Evolutionary conservation across 495 filamentous ascomycete species (phyloP).

Genomic region (Hyphodiscus hymeniophilus): DNA sequence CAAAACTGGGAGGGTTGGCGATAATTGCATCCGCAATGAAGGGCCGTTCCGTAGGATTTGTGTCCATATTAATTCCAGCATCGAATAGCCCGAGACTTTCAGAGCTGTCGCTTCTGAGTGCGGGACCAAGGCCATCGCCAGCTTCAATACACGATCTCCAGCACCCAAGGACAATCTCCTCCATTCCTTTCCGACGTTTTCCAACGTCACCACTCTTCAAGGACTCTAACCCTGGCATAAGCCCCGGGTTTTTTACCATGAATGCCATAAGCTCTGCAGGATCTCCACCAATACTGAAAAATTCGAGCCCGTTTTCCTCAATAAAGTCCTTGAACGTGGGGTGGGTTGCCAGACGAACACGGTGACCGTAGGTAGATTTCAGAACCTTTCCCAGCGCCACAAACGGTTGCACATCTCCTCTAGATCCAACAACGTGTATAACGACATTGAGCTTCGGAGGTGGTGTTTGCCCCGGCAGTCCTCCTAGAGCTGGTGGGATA

Average conservation of each 20-base stretch:
- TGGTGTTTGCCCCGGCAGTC: constrained; percentile 47
- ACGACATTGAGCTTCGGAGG: constrained; percentile 60
- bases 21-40: constrained; percentile 81
- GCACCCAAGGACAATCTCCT: constrained; percentile 64
- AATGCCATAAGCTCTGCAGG: constrained; percentile 76
- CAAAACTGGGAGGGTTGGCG: constrained; percentile 77
- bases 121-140: constrained; percentile 37
- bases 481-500: constrained; percentile 53
- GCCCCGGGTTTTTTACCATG: constrained; percentile 78
- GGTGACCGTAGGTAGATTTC: constrained; percentile 56
- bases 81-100: constrained; percentile 23
- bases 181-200: constrained; percentile 57
- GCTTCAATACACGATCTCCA: constrained; percentile 69
- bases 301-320: constrained; percentile 62
- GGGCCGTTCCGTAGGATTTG: constrained; percentile 33
- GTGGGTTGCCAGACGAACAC: constrained; percentile 72
- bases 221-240: constrained; percentile 63
- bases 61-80: constrained; percentile 27
- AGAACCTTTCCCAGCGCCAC: constrained; percentile 57
- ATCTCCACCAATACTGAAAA: constrained; percentile 74
- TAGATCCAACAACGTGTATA: constrained; percentile 70
- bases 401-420: constrained; percentile 76
- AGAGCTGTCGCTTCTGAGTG: constrained; percentile 18
- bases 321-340: constrained; percentile 61
- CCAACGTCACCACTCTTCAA: constrained; percentile 61